These are phyloP conservation scores for Carpinus viminea DNA, from an alignment of 306 rosid genomes.

Conservation along the genomic window DNA sequence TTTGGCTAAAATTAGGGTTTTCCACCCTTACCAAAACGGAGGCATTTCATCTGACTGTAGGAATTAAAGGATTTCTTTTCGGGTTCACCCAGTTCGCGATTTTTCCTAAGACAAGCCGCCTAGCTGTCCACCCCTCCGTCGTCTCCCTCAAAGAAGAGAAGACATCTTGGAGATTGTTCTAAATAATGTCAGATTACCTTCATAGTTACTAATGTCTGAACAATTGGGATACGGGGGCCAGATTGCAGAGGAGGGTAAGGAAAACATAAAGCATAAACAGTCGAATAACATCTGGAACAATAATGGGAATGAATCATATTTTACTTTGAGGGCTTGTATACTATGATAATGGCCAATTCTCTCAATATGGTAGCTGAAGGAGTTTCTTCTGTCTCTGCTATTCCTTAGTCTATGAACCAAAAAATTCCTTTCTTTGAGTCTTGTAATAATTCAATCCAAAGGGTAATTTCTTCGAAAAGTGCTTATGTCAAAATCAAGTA, in stretches of 20 bases:
- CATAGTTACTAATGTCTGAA: conserved; percentile 26
- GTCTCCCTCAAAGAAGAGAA: conserved; percentile 16
- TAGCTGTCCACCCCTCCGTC: too few relatives aligned
- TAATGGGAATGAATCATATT: conserved; percentile 14
- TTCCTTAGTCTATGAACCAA: not conserved
- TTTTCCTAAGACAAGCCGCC: too few relatives aligned
- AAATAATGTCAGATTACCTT: conserved; percentile 23
- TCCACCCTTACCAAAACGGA: too few relatives aligned
- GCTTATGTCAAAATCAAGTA: not conserved
- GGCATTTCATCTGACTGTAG: too few relatives aligned
- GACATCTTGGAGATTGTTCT: conserved; percentile 30
- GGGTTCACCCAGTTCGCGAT: too few relatives aligned
- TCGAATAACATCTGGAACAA: conserved; percentile 15
- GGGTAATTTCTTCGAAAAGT: conserved; percentile 6
- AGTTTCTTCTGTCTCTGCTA: not conserved
- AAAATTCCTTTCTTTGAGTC: not conserved
- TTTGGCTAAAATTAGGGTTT: too few relatives aligned
- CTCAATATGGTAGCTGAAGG: not conserved
- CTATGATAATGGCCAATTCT: not conserved
- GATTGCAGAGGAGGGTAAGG: not conserved
- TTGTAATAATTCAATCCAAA: not conserved
- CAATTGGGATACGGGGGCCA: conserved; percentile 30
- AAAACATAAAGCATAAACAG: conserved; percentile 20
- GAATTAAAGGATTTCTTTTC: too few relatives aligned
- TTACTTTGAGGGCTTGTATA: not conserved